Evolutionary conservation across 192 early-diverging fungal genomes (phyloP).

Genomic region (Backusella macrospora): DNA sequence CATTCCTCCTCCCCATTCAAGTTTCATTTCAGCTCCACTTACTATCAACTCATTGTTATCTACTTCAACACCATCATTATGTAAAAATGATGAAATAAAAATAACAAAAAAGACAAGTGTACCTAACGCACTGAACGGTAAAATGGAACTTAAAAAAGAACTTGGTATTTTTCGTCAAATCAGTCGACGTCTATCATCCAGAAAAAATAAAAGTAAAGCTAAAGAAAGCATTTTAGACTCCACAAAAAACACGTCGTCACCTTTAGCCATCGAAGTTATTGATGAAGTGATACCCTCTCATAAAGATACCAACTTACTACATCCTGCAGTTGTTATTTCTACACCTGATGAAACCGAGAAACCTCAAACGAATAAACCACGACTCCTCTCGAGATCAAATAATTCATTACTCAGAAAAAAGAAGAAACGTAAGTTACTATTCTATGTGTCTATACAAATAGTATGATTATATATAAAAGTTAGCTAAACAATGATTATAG

Average conservation of each 20-base stretch:
- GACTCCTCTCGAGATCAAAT: neutral
- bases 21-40: neutral
- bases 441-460: neutral
- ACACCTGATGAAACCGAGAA: neutral
- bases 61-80: neutral
- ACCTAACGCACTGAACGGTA: neutral
- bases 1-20: neutral
- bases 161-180: conserved; percentile 13
- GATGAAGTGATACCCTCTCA: neutral
- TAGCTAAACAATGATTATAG: neutral
- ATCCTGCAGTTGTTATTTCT: conserved; percentile 11
- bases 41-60: neutral
- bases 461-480: neutral
- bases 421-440: neutral
- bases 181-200: neutral
- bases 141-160: conserved; percentile 2
- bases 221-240: neutral
- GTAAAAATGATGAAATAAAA: neutral
- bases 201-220: neutral
- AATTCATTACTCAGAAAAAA: conserved; percentile 1
- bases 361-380: neutral
- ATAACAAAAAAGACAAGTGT: neutral
- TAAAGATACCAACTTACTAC: neutral
- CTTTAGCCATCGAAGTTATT: neutral
- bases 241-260: neutral